Conservation (phyloP, 352 stramenopile species). For the Pseudoperonospora humuli region DNA sequence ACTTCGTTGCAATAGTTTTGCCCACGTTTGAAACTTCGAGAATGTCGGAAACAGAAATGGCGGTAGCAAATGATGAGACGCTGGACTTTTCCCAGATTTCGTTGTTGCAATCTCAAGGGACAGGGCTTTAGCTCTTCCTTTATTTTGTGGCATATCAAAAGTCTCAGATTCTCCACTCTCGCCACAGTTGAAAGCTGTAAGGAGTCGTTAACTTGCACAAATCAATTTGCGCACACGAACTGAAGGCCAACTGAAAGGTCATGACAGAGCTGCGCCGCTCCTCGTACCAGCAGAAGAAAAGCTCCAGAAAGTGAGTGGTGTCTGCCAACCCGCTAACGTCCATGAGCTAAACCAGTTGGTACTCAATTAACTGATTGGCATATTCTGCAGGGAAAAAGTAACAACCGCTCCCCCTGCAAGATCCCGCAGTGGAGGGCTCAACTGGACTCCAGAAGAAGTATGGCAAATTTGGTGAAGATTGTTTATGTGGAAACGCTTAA, state of each 20-base stretch:
- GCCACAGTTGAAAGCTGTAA: conserved; percentile 1
- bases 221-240: conserved; percentile 12
- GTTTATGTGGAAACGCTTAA: neutral
- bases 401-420: neutral
- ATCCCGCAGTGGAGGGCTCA: conserved; percentile 2
- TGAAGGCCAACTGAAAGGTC: conserved; percentile 1
- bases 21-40: neutral
- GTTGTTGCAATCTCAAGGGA: conserved; percentile 1
- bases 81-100: conserved; percentile 14
- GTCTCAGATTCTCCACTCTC: conserved; percentile 19
- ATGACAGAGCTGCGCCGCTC: conserved; percentile 25
- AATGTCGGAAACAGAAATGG: conserved; percentile 12
- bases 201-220: conserved; percentile 14
- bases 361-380: neutral
- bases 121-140: neutral
- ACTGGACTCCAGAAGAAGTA: conserved; percentile 45
- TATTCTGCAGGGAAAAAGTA: conserved; percentile 12
- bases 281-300: conserved; percentile 24
- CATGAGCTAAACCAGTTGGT: neutral
- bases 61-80: conserved; percentile 9
- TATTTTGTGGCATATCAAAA: conserved; percentile 14
- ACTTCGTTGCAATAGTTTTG: conserved; percentile 6
- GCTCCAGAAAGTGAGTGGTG: conserved; percentile 27
- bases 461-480: neutral
- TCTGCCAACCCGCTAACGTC: neutral